These are phyloP conservation scores for Prunus salicina DNA, from an alignment of 306 rosid species.

Conservation along the genomic window DNA sequence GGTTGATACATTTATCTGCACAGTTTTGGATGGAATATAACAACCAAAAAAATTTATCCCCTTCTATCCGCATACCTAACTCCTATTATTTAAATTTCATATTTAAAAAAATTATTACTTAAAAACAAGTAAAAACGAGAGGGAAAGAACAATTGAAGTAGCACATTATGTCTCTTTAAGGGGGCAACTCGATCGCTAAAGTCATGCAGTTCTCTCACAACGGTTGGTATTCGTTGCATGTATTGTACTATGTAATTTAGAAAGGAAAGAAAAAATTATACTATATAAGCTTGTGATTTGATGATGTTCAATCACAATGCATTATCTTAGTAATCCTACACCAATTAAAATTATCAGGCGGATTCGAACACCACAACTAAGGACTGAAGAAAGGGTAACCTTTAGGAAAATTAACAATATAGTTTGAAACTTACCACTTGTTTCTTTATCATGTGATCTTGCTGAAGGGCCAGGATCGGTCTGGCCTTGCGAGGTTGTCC, in stretches of 20 bases:
- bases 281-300: background rate
- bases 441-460: constrained; percentile 17
- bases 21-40: background rate
- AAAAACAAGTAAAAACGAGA: background rate
- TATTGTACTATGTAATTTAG: background rate
- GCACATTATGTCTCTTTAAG: too few relatives aligned
- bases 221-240: background rate
- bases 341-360: background rate
- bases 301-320: background rate
- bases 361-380: background rate
- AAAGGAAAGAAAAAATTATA: background rate
- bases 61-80: background rate
- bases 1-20: background rate
- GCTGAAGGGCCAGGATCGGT: constrained; percentile 20
- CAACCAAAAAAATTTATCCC: background rate
- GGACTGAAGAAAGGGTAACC: background rate
- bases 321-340: background rate
- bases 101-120: background rate
- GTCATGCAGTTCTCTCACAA: too few relatives aligned
- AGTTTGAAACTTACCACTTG: constrained; percentile 33
- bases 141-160: too few relatives aligned
- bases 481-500: constrained; percentile 23
- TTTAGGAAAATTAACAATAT: background rate
- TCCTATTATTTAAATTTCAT: background rate
- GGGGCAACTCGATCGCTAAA: too few relatives aligned